Base-by-base conservation (phyloP, 768 basidiomycete species). In the Lanmaoa pseudosensibilis region DNA sequence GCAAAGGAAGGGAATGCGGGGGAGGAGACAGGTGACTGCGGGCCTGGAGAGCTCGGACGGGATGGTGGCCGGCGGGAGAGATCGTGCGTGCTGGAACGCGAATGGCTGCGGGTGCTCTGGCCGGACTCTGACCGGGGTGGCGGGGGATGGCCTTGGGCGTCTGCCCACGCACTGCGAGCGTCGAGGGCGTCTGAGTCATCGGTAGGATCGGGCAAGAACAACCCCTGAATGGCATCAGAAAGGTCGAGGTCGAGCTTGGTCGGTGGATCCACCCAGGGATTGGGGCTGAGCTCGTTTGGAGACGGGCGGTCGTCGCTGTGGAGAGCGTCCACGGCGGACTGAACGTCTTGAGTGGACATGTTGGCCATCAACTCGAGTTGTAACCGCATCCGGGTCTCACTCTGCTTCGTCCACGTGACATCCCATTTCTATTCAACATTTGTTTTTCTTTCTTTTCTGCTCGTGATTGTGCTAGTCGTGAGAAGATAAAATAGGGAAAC, bases 1-100 rank as follows among this genome's bases (percentile, higher is more conserved):
- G 86, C 81, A 19, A 58, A 40, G 32, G 57, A 46, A 3, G 57
- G 16, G 16, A 59, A 52, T 7, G 55, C 41, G 18, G 54, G 25
- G 27, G 49, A 27, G 8, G 46, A 5, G 13, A 32, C 13, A 10
- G 30, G n/a, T 10, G 47, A n/a, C 47, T 34, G 47, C 47, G 48
- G 48, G 23, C 16, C 18, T 5, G 48, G 36, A 5, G 37, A 9
- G 25, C 37, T 27, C 7, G 49, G 15, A 5, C 12, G 32, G 21
- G 46, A 33, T 21, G 19, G 19, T 3, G 23, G 43, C 8, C n/a
- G 33, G 21, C 1, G 33, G 8, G 46, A 19, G 16, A 10, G 21
- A 12, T 48, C 34, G 21, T 46, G 46, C 1, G 30, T 46, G 46
- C 15, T 48, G 47, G 47, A 21, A 6, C 33, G 21, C 19, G 34